Conservation (phyloP, 2,329 filamentous ascomycete genomes). For the Fusarium secorum region DNA sequence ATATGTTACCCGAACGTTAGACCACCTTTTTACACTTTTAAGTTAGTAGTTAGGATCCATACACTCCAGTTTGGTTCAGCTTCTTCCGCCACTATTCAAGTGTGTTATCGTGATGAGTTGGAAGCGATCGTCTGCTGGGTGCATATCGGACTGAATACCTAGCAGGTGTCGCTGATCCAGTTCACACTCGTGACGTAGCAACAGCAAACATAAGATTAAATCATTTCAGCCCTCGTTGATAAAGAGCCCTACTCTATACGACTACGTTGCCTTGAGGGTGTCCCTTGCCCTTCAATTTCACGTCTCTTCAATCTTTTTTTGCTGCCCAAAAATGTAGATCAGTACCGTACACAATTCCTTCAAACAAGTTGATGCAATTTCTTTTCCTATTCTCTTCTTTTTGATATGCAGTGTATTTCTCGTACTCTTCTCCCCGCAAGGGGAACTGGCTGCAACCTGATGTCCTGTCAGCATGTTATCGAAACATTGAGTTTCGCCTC, state of each 20-base stretch:
- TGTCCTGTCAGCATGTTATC: background rate
- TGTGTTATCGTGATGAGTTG: background rate
- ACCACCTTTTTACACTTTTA: slow-evolving; percentile 41
- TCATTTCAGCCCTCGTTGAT: slow-evolving; percentile 14
- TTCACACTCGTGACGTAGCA: background rate
- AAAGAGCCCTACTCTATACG: slow-evolving; percentile 13
- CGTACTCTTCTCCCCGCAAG: background rate
- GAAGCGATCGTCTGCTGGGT: background rate
- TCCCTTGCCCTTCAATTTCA: background rate
- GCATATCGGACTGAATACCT: background rate
- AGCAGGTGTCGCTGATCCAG: background rate
- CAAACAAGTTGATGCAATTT: slow-evolving; percentile 20
- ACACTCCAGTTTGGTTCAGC: slow-evolving; percentile 38
- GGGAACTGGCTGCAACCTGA: slow-evolving; percentile 7
- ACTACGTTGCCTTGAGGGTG: background rate
- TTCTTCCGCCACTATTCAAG: background rate
- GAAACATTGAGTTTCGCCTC: background rate
- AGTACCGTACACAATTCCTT: slow-evolving; percentile 14
- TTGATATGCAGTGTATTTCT: slow-evolving; percentile 3
- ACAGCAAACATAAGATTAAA: background rate
- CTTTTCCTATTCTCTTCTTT: slow-evolving; percentile 7
- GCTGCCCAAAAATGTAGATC: slow-evolving; percentile 16
- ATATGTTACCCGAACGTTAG: slow-evolving; percentile 44
- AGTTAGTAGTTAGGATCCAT: slow-evolving; percentile 41
- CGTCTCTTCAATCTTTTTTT: slow-evolving; percentile 16